Evolutionary conservation across 108 stramenopile genomes (phyloP).

Genomic region (Phaeodactylum tricornutum): DNA sequence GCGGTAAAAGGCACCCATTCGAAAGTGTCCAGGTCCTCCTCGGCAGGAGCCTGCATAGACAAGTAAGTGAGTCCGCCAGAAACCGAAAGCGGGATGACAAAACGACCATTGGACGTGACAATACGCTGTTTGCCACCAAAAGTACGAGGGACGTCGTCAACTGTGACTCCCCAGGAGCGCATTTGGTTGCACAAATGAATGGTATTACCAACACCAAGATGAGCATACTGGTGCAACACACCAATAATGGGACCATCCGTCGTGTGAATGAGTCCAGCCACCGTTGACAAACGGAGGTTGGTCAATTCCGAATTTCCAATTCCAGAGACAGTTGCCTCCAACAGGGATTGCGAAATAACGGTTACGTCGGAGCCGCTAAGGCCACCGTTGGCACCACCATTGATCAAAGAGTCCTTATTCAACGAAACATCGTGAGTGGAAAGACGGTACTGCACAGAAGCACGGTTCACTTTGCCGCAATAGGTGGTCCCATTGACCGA

Average conservation of each 20-base stretch:
- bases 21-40: background rate
- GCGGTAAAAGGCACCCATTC: slow-evolving; percentile 9
- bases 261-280: slow-evolving; percentile 10
- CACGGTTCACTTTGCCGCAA: too few species aligned
- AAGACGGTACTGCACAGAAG: too few species aligned
- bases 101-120: slow-evolving; percentile 7
- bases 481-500: too few species aligned
- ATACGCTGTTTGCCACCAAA: slow-evolving; percentile 12
- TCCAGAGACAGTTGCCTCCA: too few species aligned
- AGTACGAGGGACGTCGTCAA: slow-evolving; percentile 9
- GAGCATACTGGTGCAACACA: slow-evolving; percentile 23
- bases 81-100: slow-evolving; percentile 1
- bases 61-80: slow-evolving; percentile 1
- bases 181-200: slow-evolving; percentile 19
- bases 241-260: background rate
- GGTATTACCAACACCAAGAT: slow-evolving; percentile 4
- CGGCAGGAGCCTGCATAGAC: background rate
- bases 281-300: slow-evolving; percentile 8
- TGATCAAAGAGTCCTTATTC: slow-evolving; percentile 15
- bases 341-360: too few species aligned
- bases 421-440: too few species aligned
- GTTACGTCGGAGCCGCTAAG: slow-evolving; percentile 9
- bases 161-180: background rate
- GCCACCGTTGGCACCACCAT: slow-evolving; percentile 30
- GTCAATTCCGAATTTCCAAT: slow-evolving; percentile 17